Base-by-base conservation (phyloP, 345 rosid species). In the Capsella bursapastoris region DNA sequence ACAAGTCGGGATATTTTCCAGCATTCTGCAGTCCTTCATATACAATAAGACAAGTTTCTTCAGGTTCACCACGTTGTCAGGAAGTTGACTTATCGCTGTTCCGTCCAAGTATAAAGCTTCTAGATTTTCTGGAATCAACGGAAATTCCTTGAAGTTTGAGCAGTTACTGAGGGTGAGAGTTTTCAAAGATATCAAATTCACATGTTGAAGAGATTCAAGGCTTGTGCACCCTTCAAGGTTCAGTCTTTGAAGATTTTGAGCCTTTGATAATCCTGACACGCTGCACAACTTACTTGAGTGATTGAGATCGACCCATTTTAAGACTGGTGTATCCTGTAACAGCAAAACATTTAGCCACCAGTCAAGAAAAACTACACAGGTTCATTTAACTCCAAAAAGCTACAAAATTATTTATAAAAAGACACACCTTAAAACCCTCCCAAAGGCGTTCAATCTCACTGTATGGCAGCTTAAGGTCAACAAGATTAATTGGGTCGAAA, bases 161-260 rank as follows among this genome's bases (percentile, higher is more conserved):
- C 85, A 84, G 6, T 47, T 35, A 18, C 22, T 79, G 34, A 50
- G 77, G 73, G 31, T 38, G 57, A 62, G 71, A 50, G 57, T 55
- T 44, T 52, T 64, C 16, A 66, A 40, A 1, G 32, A 68, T 1
- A 13, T 13, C 64, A 52, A 59, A 5, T 5, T 2, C 11, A 52
- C 56, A 11, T 38, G 43, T 13, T 68, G 63, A 58, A 75, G 27
- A 38, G 44, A 47, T 22, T 40, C 41, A 8, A 68, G 79, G 1
- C 41, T 28, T 14, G 43, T 63, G 18, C 80, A 82, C 27, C 66
- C 63, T 34, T 49, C 53, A 35, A 84, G 70, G 15, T 35, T 7
- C 34, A 81, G 6, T 9, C 34, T 57, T 43, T 67, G 70, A 28
- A 84, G 68, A 8, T 51, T 74, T 14, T 7, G 25, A n/a, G 81